Conservation (phyloP, 1,284 basidiomycete genomes). For the Cryptococcus hybrid region DNA sequence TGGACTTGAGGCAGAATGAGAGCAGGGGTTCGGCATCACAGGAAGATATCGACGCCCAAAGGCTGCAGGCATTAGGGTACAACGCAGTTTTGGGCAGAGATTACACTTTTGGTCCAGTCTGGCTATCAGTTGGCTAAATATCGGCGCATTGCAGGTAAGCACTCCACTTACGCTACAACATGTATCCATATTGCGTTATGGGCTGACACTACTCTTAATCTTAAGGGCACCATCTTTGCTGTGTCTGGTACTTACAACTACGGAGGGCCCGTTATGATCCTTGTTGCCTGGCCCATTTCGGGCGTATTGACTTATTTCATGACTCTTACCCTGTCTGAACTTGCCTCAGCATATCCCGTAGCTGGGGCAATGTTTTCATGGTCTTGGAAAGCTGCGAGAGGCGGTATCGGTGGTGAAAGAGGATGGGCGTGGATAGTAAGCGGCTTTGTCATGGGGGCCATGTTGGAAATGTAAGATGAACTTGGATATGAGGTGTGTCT, state of each 20-base stretch:
- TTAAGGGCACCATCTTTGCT: conserved; percentile 44
- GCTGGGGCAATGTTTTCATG: conserved; percentile 49
- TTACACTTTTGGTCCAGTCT: conserved; percentile 49
- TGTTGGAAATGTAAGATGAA: conserved; percentile 37
- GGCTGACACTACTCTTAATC: conserved; percentile 10
- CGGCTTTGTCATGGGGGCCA: conserved; percentile 48
- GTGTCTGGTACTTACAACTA: conserved; percentile 44
- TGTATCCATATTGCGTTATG: background rate
- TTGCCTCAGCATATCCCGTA: conserved; percentile 49
- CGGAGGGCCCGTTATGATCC: conserved; percentile 47
- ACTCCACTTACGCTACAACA: background rate
- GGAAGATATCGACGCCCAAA: conserved; percentile 38
- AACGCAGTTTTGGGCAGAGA: conserved; percentile 46
- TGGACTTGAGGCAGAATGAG: conserved; percentile 1
- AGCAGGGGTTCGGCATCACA: conserved; percentile 14
- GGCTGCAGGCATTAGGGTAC: conserved; percentile 47
- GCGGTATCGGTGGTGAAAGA: conserved; percentile 45
- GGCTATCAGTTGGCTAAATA: conserved; percentile 42
- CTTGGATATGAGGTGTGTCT: background rate
- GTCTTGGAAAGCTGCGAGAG: conserved; percentile 47
- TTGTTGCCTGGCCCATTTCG: conserved; percentile 48
- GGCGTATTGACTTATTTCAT: conserved; percentile 38
- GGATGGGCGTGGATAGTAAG: conserved; percentile 48
- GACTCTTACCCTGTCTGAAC: conserved; percentile 40
- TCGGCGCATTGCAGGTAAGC: conserved; percentile 41